Base-by-base conservation (phyloP, 2,329 filamentous ascomycete genomes). In the Achaetomium macrosporum region DNA sequence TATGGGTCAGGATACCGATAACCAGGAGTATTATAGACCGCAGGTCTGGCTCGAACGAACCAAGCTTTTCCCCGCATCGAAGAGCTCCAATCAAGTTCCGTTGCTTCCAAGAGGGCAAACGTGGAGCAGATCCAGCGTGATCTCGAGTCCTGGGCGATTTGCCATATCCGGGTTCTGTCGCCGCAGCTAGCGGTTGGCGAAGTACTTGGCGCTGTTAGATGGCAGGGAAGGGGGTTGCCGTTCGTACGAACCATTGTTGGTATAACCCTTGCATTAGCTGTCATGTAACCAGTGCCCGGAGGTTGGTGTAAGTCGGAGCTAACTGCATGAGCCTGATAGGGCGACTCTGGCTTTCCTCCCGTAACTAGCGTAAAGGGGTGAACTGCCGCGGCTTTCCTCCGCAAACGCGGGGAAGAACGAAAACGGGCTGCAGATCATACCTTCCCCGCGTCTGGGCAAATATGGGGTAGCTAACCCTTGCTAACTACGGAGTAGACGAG, bases 331-430 rank as follows among this genome's bases (percentile, higher is more conserved):
- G 7, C 7, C 25, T 25, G 7, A 25, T 7, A 4, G 25, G 25
- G 25, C 4, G 4, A 25, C 25, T 25, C 25, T 25, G 4, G 25
- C 4, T 25, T 25, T 25, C 25, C 25, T 4, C 25, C n/a, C n/a
- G n/a, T n/a, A n/a, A n/a, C n/a, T n/a, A n/a, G n/a, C n/a, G n/a
- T n/a, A n/a, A n/a, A n/a, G n/a, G n/a, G n/a, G n/a, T n/a, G n/a
- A 51, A 55, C 53, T 55, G 53, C 53, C 53, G 48, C 44, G 6
- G 35, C 12, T 8, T 9, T 17, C 8, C 52, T 47, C 43, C 52
- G 43, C 52, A 54, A 51, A 54, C 43, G 52, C 52, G 52, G 52
- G 47, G 52, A 47, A 8, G 33, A 16, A n/a, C n/a, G n/a, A n/a
- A n/a, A 8, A 33, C 35, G 42, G 31, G 31, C 41, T 35, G 40